phyloP scores from a whole-genome alignment of 495 filamentous ascomycete species.

The Thermothielavioides terrestris region DNA sequence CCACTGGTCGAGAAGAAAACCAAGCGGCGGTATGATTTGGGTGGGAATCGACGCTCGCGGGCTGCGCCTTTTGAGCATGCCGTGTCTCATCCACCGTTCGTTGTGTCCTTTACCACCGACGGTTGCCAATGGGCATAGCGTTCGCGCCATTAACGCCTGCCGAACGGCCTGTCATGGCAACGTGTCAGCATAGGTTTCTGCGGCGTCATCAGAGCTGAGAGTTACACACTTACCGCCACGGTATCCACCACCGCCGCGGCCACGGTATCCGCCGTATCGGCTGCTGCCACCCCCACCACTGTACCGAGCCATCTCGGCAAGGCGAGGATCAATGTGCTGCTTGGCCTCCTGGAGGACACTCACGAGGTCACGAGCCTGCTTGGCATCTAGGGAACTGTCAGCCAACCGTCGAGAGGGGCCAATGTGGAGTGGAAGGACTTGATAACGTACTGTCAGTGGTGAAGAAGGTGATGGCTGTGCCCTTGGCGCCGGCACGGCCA shows the following conservation, averaged over 20 bases:
- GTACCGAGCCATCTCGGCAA: constrained; percentile 92
- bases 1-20: constrained; percentile 1
- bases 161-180: constrained; percentile 12
- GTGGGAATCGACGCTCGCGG: not conserved
- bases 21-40: constrained; percentile 1
- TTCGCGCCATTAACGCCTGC: constrained; percentile 32
- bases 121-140: constrained; percentile 37
- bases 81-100: not conserved
- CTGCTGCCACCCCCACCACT: constrained; percentile 76
- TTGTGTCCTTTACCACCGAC: constrained; percentile 45
- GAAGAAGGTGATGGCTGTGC: constrained; percentile 92
- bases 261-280: constrained; percentile 51
- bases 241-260: constrained; percentile 25
- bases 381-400: constrained; percentile 60
- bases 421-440: not conserved
- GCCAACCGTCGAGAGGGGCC: constrained; percentile 6
- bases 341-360: constrained; percentile 90
- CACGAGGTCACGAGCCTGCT: constrained; percentile 94
- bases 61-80: too few species aligned
- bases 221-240: constrained; percentile 35
- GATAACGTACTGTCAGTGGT: constrained; percentile 96
- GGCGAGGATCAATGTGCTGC: constrained; percentile 93
- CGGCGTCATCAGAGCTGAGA: constrained; percentile 2
- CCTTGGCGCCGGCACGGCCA: constrained; percentile 86
- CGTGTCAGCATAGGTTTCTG: constrained; percentile 7